A percentile compares a stretch with the other conserved stretches of the same genome.
These are phyloP conservation scores for Rubroboletus satanas DNA, from an alignment of 768 basidiomycete species.

Conservation along the genomic window DNA sequence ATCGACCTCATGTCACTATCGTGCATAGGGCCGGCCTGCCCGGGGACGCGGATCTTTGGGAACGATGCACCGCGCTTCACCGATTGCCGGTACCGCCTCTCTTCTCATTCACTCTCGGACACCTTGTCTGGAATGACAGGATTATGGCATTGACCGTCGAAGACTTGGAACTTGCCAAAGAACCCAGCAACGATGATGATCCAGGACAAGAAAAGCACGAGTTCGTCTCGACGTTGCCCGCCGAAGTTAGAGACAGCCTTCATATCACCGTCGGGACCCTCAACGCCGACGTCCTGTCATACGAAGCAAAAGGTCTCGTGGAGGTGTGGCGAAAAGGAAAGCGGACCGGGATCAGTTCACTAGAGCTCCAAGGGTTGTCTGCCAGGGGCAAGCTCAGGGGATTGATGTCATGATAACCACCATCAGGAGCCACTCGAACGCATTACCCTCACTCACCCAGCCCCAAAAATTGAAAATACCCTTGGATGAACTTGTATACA, in stretches of 20 bases:
- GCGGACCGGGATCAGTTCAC: conserved; percentile 23
- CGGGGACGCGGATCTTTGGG: conserved; percentile 42
- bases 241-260: conserved; percentile 46
- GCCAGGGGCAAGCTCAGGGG: conserved; percentile 33
- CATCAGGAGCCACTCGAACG: neutral
- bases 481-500: neutral
- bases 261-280: conserved; percentile 89
- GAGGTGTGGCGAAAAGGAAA: conserved; percentile 45
- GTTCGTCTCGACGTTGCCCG: conserved; percentile 47
- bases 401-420: conserved; percentile 9
- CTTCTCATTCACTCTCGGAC: conserved; percentile 58
- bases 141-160: conserved; percentile 81
- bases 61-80: conserved; percentile 21
- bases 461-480: neutral
- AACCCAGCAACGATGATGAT: conserved; percentile 26
- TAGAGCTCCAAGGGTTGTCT: conserved; percentile 28
- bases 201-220: conserved; percentile 36
- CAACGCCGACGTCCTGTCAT: conserved; percentile 45
- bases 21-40: conserved; percentile 61
- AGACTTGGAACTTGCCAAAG: conserved; percentile 41
- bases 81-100: conserved; percentile 38
- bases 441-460: no score
- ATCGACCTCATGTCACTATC: conserved; percentile 81
- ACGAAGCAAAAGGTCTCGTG: conserved; percentile 71
- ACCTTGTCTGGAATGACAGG: conserved; percentile 69